Evolutionary conservation across 768 basidiomycete genomes (phyloP), one percentile per base, ranked within the genome.

Genomic region (Lepiota brunneoincarnata): DNA sequence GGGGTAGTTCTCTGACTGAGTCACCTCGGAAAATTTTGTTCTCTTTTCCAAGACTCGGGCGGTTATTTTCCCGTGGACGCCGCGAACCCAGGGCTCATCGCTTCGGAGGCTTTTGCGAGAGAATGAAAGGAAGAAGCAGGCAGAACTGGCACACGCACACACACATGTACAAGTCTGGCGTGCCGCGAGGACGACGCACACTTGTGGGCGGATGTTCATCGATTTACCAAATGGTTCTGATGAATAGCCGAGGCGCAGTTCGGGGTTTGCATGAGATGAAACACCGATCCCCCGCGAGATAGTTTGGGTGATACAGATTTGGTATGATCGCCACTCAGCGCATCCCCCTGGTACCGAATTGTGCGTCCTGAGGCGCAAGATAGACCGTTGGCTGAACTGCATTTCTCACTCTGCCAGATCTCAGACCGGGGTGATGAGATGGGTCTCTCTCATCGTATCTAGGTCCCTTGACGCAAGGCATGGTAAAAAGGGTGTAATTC

Each of bases 181-280:
- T 31, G 31, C 31, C 31, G 31, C 31, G 31, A 31, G 31, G 31
- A 9, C 31, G 31, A 31, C 31, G 26, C 26, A 31, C 31, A 31
- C 31, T 31, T 31, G 31, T 31, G 31, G 31, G 31, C 31, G 28
- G 31, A 9, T 17, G n/a, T 3, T 7, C 20, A 45, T 28, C 12
- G 28, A 17, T n/a, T 34, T 39, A 43, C 50, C 40, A 51, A 51
- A 51, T 42, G 50, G 50, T 23, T 41, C 34, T 41, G 24, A 21
- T 42, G 50, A 37, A 51, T 42, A 40, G 17, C 50, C 50, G 50
- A 41, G 50, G 40, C 31, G 36, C 26, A 15, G 23, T 20, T 42
- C 26, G 50, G 31, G 21, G 50, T 35, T 51, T 51, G 11, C 50
- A 43, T 26, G 12, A 35, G 39, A 34, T 51, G 50, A 51, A 43